Evolutionary conservation across 106 monocot species (phyloP).

Genomic region (Dioscorea dumetorum): DNA sequence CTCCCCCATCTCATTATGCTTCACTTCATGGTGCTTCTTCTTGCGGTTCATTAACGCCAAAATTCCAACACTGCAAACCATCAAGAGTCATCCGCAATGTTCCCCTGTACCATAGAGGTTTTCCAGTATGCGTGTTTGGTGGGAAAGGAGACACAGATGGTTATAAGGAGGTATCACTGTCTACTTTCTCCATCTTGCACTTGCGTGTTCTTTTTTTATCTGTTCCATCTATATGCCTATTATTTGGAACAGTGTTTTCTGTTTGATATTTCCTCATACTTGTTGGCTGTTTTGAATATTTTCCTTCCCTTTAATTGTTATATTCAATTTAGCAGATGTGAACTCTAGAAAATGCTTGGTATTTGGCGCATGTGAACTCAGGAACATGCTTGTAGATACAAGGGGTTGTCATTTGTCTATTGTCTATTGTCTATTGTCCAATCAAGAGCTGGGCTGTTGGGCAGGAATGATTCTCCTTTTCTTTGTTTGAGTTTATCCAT

Average conservation of each 20-base stretch:
- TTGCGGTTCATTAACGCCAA: not conserved
- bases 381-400: not conserved
- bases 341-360: too few relatives aligned
- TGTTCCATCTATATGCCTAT: not conserved
- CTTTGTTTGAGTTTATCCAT: not conserved
- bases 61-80: not conserved
- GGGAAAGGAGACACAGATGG: slow-evolving; percentile 13
- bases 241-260: not conserved
- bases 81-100: too few relatives aligned
- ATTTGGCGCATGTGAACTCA: too few relatives aligned
- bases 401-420: not conserved
- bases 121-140: slow-evolving; percentile 5
- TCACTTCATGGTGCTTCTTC: not conserved
- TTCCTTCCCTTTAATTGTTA: not conserved
- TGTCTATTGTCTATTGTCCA: not conserved
- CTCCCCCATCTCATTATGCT: not conserved
- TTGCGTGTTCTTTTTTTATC: not conserved
- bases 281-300: not conserved
- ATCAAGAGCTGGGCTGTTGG: not conserved
- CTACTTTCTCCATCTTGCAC: not conserved
- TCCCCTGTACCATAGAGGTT: not conserved
- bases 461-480: not conserved
- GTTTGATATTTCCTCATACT: not conserved
- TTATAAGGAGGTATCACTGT: slow-evolving; percentile 9
- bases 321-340: not conserved